Conservation (phyloP, 805 yeast species). For the Suhomyces xylopsoci region DNA sequence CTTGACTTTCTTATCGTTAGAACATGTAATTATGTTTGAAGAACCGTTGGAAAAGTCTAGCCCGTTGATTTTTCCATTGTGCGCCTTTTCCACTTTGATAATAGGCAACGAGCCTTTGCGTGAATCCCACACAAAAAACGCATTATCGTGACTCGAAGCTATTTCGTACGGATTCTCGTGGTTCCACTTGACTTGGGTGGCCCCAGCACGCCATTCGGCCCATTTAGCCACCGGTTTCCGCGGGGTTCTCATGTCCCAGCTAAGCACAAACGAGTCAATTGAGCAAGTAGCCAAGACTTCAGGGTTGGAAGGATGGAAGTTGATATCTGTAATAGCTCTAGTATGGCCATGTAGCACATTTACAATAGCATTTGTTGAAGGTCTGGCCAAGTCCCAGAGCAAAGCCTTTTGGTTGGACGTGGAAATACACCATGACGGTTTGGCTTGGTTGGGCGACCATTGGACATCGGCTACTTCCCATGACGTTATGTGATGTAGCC, state of each 20-base stretch:
- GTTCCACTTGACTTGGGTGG: constrained; percentile 95
- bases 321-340: constrained; percentile 93
- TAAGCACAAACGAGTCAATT: constrained; percentile 79
- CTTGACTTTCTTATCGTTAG: constrained; percentile 79
- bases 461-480: constrained; percentile 99
- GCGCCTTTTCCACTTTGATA: constrained; percentile 61
- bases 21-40: constrained; percentile 69
- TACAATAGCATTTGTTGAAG: constrained; percentile 69
- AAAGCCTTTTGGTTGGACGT: constrained; percentile 94
- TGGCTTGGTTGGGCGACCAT: constrained; percentile 88
- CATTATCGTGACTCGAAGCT: constrained; percentile 84
- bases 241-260: constrained; percentile 90
- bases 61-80: constrained; percentile 84
- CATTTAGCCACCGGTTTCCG: constrained; percentile 68
- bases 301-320: constrained; percentile 85
- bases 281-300: constrained; percentile 90
- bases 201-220: constrained; percentile 95
- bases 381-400: constrained; percentile 85
- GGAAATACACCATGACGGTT: constrained; percentile 88
- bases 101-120: constrained; percentile 80
- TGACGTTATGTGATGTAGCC: constrained; percentile 86
- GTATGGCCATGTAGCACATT: constrained; percentile 86
- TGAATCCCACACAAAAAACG: constrained; percentile 82
- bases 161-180: constrained; percentile 67
- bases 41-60: constrained; percentile 70